Evolutionary conservation across 176 grass and related monocot species (phyloP), one percentile per base, ranked within the genome.

Genomic region (Phoenix roebelenii): DNA sequence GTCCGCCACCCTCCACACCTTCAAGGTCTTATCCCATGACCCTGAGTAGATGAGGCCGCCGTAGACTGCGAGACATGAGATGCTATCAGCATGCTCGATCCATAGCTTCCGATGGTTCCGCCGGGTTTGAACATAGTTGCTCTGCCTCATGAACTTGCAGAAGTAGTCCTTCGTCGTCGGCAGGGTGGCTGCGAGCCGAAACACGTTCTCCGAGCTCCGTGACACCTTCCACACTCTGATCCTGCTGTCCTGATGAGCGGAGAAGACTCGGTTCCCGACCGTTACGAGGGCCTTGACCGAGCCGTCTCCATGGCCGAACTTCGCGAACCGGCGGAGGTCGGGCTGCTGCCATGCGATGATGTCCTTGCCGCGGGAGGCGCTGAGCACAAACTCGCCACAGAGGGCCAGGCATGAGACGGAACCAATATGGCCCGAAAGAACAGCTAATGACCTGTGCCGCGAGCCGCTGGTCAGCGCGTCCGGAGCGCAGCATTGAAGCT

Each of bases 41-140:
- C 84, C 87, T 0, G 93, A 97, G 81, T 97, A 97, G 1, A 91
- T 68, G 3, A 64, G 50, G 67, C 82, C 87, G 30, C 83, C 73
- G n/a, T 85, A 77, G 49, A 83, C 84, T 28, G 93, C 81, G 68
- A 97, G 87, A 81, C 87, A 97, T 51, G 93, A 97, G 79, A 97
- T 92, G 76, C 93, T 97, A 51, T 97, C 93, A 5, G 84, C 84
- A 64, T 97, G 93, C 67, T 97, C 84, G 79, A 97, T 97, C 93
- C 93, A 97, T 56, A 92, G 88, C 18, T 70, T 58, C 3, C 73
- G 73, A 54, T 75, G 73, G 70, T 67, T 28, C 23, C 87, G 74
- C 28, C 81, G 76, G 3, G 78, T 76, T 65, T 80, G 83, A 2
- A 88, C 84, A 56, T 97, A 97, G 70, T 85, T 92, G 15, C 66